Evolutionary conservation across 31 red algal genomes (phyloP).

Genomic region (Endocladia muricata): DNA sequence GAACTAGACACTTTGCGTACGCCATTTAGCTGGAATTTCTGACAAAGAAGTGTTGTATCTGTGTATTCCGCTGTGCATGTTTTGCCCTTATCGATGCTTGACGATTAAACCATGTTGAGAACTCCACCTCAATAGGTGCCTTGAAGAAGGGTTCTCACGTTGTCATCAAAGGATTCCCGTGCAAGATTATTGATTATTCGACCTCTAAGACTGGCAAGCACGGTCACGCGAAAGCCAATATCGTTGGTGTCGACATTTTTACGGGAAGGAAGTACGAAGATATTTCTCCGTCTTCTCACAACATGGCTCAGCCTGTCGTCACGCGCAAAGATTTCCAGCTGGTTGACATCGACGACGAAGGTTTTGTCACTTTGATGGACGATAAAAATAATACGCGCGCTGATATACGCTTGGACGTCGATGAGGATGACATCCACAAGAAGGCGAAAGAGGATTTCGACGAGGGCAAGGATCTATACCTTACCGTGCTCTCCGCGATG

Average conservation of each 20-base stretch:
- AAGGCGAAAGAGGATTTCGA: conserved; percentile 94
- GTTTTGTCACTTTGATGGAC: conserved; percentile 95
- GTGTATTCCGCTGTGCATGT: too few species aligned
- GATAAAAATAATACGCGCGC: conserved; percentile 85
- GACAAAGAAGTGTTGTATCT: too few species aligned
- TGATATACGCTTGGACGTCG: conserved; percentile 82
- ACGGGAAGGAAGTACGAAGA: conserved; percentile 98
- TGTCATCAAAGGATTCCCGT: conserved; percentile 98
- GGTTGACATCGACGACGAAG: conserved; percentile 93
- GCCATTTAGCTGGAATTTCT: too few species aligned
- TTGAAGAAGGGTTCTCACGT: conserved; percentile 98
- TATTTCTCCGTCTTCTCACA: conserved; percentile 98
- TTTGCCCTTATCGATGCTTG: too few species aligned
- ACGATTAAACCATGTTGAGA: too few species aligned
- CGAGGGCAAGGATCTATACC: conserved; percentile 72
- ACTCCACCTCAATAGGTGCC: too few species aligned
- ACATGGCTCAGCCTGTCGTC: conserved; percentile 93
- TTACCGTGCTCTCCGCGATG: conserved; percentile 90
- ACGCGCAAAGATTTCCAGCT: conserved; percentile 91
- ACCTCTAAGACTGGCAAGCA: conserved; percentile 99
- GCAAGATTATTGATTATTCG: conserved; percentile 94
- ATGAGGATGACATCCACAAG: conserved; percentile 83
- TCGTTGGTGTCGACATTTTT: conserved; percentile 98
- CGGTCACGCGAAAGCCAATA: conserved; percentile 99
- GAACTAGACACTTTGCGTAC: too few species aligned